Evolutionary conservation across 805 yeast genomes (phyloP), one percentile per base, ranked within the genome.

Genomic region (Wickerhamomyces canadensis): DNA sequence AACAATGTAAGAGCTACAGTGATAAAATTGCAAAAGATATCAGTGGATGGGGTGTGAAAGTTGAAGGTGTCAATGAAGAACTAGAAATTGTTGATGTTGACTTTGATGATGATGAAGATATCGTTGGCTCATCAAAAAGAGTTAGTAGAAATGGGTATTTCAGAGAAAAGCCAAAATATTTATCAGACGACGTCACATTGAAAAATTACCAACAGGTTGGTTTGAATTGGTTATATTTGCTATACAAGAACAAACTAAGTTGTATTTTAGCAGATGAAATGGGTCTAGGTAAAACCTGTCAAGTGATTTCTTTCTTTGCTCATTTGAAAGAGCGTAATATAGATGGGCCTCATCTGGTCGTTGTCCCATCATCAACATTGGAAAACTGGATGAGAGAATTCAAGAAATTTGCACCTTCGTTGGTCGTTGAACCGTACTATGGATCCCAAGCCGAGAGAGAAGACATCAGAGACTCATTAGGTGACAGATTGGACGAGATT

Each of bases 311-410:
- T 7, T 93, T 93, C 55, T 64, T 93, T 55, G 88, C 98, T 1
- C 80, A 83, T 54, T 69, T 93, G 52, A 86, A 86, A 54, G 81
- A 84, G 48, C 56, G 59, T n/a, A 71, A 68, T n/a, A 61, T 60
- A 21, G 58, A 67, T 33, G 94, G 95, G 0, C 96, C 96, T 1
- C 98, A 93, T 67, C 65, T 93, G 41, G 84, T 93, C 24, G 93
- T 93, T 24, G 98, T 94, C 19, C 99, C 99, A 1, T 78, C 97
- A 0, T 91, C 98, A 0, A 93, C 99, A 0, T 68, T 93, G 41
- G 99, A 93, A 57, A 93, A 93, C 61, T 93, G 99, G 99, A 68
- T 93, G 44, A 74, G 99, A 57, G 99, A 93, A 57, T 88, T 93
- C 58, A 72, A 78, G 42, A 81, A 87, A 54, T 93, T 93, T 58